These are phyloP conservation scores for Coemansia sp. DNA, from an alignment of 192 early-diverging fungal genomes.

Conservation along the genomic window DNA sequence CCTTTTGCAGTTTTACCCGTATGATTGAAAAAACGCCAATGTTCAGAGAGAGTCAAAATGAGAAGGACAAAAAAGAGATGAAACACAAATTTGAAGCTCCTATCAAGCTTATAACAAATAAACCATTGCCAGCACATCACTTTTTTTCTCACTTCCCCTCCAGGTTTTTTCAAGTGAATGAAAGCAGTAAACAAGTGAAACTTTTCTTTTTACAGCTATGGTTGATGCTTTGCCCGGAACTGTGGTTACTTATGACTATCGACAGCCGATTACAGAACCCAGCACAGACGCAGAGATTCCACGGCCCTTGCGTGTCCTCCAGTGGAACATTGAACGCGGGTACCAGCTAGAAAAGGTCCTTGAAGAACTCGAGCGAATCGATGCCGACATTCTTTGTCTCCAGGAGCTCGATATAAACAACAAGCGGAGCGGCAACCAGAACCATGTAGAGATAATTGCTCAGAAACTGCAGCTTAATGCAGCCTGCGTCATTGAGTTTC, in stretches of 20 bases:
- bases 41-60: background rate
- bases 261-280: constrained; percentile 2
- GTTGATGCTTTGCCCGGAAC: constrained; percentile 41
- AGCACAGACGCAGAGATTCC: constrained; percentile 13
- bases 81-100: too few species aligned
- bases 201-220: constrained; percentile 12
- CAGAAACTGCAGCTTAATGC: constrained; percentile 59
- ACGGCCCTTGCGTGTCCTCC: constrained; percentile 60
- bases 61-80: background rate
- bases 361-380: constrained; percentile 52
- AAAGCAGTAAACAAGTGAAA: constrained; percentile 1
- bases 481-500: constrained; percentile 71
- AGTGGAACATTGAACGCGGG: constrained; percentile 84
- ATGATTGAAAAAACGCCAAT: too few species aligned
- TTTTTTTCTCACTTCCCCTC: background rate
- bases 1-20: too few species aligned
- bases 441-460: constrained; percentile 66
- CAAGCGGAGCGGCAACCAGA: constrained; percentile 58
- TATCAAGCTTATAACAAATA: too few species aligned
- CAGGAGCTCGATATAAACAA: constrained; percentile 80
- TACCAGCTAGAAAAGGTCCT: constrained; percentile 66
- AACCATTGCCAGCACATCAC: constrained; percentile 1
- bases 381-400: constrained; percentile 69
- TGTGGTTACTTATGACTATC: constrained; percentile 39
- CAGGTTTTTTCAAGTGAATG: background rate